A percentile compares a stretch with the other conserved stretches of the same genome.
Conservation (phyloP, 192 early-diverging fungal species). For the Mycoemilia scoparia region DNA sequence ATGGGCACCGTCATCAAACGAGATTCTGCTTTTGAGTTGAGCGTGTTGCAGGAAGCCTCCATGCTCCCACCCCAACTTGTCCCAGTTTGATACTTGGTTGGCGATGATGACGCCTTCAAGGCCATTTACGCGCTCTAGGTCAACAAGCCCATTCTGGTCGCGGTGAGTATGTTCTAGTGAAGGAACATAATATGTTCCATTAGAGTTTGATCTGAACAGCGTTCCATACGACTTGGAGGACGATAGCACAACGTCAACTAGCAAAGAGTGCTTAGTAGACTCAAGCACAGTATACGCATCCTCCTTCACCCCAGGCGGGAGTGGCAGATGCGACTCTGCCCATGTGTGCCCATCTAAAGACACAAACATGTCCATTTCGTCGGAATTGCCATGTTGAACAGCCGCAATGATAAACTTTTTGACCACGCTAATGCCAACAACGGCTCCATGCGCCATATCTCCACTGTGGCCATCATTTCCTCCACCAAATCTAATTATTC, state of each 20-base stretch:
- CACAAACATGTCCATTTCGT: conserved; percentile 43
- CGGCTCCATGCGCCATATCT: conserved; percentile 37
- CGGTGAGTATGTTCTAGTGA: conserved; percentile 70
- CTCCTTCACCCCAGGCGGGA: conserved; percentile 26
- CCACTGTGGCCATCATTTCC: conserved; percentile 28
- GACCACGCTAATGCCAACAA: conserved; percentile 52
- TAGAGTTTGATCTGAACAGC: conserved; percentile 70
- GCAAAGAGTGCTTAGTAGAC: conserved; percentile 49
- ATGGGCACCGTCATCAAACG: conserved; percentile 67
- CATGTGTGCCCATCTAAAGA: conserved; percentile 47
- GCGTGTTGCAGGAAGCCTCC: conserved; percentile 15
- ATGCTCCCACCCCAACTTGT: conserved; percentile 24
- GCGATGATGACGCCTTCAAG: conserved; percentile 68
- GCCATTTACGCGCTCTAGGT: conserved; percentile 76
- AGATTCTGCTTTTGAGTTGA: conserved; percentile 47
- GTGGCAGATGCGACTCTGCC: conserved; percentile 42
- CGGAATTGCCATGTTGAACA: conserved; percentile 31
- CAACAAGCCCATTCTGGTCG: conserved; percentile 51
- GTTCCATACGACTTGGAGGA: conserved; percentile 33
- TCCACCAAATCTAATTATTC: conserved; percentile 35
- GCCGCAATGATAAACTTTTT: conserved; percentile 55
- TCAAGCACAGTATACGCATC: conserved; percentile 76
- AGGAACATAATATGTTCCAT: conserved; percentile 70
- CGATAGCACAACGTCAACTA: conserved; percentile 52
- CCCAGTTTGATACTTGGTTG: conserved; percentile 69